These are phyloP conservation scores for Yarrowia galli DNA, from an alignment of 1,139 yeast genomes.

Conservation along the genomic window DNA sequence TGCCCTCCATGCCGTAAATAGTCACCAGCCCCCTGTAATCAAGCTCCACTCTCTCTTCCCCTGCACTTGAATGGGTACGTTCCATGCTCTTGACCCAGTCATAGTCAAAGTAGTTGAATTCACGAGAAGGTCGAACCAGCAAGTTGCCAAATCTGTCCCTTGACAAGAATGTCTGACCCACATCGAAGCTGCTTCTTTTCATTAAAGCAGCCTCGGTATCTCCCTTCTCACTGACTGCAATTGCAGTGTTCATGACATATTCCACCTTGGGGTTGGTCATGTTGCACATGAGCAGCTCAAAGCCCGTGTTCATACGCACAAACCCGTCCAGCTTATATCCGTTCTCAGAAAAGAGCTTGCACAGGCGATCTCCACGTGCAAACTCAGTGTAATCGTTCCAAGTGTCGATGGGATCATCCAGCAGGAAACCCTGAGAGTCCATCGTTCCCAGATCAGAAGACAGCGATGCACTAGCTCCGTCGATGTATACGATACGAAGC, in stretches of 20 bases:
- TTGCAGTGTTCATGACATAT: slow-evolving; percentile 22
- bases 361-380: slow-evolving; percentile 23
- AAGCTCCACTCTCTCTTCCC: slow-evolving; percentile 13
- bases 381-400: slow-evolving; percentile 26
- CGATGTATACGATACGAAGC: slow-evolving; percentile 8
- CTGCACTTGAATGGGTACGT: background rate
- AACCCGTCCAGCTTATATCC: slow-evolving; percentile 10
- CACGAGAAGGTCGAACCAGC: background rate
- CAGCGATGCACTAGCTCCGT: slow-evolving; percentile 21
- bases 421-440: slow-evolving; percentile 27
- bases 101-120: slow-evolving; percentile 19
- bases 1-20: slow-evolving; percentile 22
- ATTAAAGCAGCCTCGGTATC: background rate
- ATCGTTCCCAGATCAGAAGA: slow-evolving; percentile 21
- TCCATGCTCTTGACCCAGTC: slow-evolving; percentile 36
- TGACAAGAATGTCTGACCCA: slow-evolving; percentile 1
- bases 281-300: slow-evolving; percentile 27
- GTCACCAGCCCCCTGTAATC: slow-evolving; percentile 21
- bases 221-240: slow-evolving; percentile 4
- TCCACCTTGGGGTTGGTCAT: slow-evolving; percentile 24
- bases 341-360: slow-evolving; percentile 1
- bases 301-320: slow-evolving; percentile 28
- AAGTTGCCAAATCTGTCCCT: slow-evolving; percentile 15
- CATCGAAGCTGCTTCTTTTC: background rate
- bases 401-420: slow-evolving; percentile 17